These are phyloP conservation scores for Morella rubra DNA, from an alignment of 306 rosid genomes.

Conservation along the genomic window DNA sequence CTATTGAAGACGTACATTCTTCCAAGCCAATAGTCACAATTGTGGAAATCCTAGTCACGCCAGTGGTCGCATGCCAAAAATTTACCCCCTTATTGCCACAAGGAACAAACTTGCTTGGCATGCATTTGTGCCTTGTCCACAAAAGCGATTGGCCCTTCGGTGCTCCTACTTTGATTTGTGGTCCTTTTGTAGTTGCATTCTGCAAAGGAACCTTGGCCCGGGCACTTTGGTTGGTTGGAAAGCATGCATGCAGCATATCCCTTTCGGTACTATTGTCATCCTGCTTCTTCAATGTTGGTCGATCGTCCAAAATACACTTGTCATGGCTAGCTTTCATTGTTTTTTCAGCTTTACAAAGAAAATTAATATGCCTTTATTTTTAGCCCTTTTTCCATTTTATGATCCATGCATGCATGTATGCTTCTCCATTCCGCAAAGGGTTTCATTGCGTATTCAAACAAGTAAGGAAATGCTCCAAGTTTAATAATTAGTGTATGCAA, in stretches of 20 bases:
- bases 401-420: not conserved
- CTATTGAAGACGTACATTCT: not conserved
- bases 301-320: not conserved
- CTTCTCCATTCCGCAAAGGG: not conserved
- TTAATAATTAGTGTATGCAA: not conserved
- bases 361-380: not conserved
- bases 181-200: slow-evolving; percentile 5
- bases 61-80: slow-evolving; percentile 21
- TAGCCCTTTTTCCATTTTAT: not conserved
- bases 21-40: not conserved
- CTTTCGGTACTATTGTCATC: not conserved
- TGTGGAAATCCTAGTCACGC: slow-evolving; percentile 34
- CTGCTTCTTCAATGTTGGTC: not conserved
- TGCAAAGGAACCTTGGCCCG: slow-evolving; percentile 11
- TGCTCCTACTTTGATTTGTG: slow-evolving; percentile 16
- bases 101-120: slow-evolving; percentile 18
- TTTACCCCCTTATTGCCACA: slow-evolving; percentile 16
- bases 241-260: slow-evolving; percentile 8
- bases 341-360: not conserved
- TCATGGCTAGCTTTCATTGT: no score
- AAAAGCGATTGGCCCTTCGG: slow-evolving; percentile 25
- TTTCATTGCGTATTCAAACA: no score
- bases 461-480: no score
- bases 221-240: slow-evolving; percentile 29
- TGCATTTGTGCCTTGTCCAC: slow-evolving; percentile 28